Base-by-base conservation (phyloP, 352 stramenopile genomes). In the Globisporangium nodosum region DNA sequence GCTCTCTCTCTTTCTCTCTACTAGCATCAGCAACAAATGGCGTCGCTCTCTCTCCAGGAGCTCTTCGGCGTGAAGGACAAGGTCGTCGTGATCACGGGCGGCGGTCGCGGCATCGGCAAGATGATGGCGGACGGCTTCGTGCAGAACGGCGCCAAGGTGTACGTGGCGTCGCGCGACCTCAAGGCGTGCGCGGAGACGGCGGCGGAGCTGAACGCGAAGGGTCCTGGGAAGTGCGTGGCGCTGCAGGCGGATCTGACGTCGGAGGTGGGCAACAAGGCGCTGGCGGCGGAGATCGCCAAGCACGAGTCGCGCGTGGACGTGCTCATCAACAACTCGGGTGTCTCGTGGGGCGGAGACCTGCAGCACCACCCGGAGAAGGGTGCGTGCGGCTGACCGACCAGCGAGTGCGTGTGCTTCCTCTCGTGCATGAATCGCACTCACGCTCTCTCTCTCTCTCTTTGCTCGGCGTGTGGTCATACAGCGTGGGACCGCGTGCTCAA, bases 291-390 rank as follows among this genome's bases (percentile, higher is more conserved):
- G 58, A 66, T 98, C 37, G 85, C 88, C 69, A 64, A 86, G 60
- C 61, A 61, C 24, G 73, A 94, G 64, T 81, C 73, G 51, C 72
- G 76, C 50, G 68, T 98, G 27, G 79, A 98, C 61, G 88, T 98
- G 48, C 78, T 98, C 13, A 84, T 98, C 56, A 98, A 99, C 73
- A 98, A 98, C 78, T 96, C 91, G 78, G 77, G 76, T n/a, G 65
- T 80, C 7, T 54, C 53, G 3, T 92, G 77, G 78, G 79, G 77
- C 31, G 73, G 67, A 7, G 66, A 72, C 33, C 69, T 82, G 5
- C 31, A 78, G 43, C 54, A 71, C 49, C 71, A 81, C 67, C 62
- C 61, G 40, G 63, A 59, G 24, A 62, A 74, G 24, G 64, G 66
- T 73, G 49, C 24, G 50, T 35, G 12, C 33, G 21, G 24, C 30